Percentiles rank a stretch among this genome's conserved stretches.
Conservation (phyloP, 2,329 filamentous ascomycete genomes). For the Orbilia javanica region DNA sequence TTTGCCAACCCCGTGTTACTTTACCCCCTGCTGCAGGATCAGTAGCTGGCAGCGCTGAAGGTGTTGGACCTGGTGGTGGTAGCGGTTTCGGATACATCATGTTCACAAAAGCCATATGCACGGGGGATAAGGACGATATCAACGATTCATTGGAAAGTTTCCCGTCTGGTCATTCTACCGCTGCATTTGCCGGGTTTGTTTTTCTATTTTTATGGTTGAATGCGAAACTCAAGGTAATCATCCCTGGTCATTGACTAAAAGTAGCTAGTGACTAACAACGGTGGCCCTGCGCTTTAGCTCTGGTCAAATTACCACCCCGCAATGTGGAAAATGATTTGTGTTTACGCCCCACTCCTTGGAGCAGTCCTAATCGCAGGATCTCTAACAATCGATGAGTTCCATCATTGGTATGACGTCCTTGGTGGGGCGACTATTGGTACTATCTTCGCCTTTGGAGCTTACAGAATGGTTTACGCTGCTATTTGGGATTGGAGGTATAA, state of each 20-base stretch:
- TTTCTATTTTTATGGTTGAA: constrained; percentile 81
- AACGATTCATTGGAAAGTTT: constrained; percentile 78
- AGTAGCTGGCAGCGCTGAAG: constrained; percentile 67
- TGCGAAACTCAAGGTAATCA: constrained; percentile 78
- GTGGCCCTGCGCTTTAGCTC: constrained; percentile 29
- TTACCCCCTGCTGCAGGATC: constrained; percentile 69
- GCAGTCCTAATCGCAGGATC: constrained; percentile 77
- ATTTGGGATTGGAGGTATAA: constrained; percentile 78
- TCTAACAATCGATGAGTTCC: constrained; percentile 78
- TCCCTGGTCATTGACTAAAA: not conserved
- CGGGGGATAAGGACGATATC: constrained; percentile 74
- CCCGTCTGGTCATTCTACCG: constrained; percentile 80
- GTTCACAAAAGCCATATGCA: constrained; percentile 78
- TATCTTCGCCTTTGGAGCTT: constrained; percentile 74
- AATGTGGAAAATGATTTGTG: constrained; percentile 78
- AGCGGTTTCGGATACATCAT: constrained; percentile 74
- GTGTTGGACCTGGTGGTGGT: constrained; percentile 63
- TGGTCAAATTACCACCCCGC: constrained; percentile 78
- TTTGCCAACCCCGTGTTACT: constrained; percentile 63
- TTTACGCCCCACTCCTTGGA: constrained; percentile 76
- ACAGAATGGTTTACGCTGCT: constrained; percentile 76
- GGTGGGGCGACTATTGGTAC: constrained; percentile 76
- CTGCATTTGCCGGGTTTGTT: constrained; percentile 78
- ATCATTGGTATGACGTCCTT: constrained; percentile 81
- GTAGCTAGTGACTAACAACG: not conserved